A percentile compares a stretch with the other conserved stretches of the same genome.
Conservation (phyloP, 2,329 filamentous ascomycete species). For the Xylaria hypoxylon region DNA sequence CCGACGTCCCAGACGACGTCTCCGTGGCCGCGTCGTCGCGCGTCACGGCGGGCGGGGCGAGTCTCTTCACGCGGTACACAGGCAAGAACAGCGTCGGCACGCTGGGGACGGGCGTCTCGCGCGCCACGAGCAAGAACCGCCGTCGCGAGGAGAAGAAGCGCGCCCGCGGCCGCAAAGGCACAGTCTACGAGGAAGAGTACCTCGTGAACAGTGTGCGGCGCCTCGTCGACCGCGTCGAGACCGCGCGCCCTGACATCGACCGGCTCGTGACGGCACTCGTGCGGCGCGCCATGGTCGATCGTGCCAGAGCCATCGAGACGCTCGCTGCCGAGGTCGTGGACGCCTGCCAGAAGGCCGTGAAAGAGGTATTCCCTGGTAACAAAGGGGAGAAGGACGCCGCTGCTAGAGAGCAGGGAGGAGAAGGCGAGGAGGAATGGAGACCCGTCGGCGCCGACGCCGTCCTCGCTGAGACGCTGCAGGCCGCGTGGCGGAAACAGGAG, state of each 20-base stretch:
- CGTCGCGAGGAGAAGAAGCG: constrained; percentile 94
- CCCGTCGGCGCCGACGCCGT: constrained; percentile 65
- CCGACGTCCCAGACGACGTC: constrained; percentile 89
- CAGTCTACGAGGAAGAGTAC: constrained; percentile 98
- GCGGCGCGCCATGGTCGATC: constrained; percentile 86
- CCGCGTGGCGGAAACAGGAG: constrained; percentile 58
- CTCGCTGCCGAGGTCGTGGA: constrained; percentile 80
- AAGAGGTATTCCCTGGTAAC: constrained; percentile 72
- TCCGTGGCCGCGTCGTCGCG: constrained; percentile 87
- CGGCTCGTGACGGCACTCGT: constrained; percentile 81
- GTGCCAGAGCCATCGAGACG: constrained; percentile 80
- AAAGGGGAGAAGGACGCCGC: constrained; percentile 7
- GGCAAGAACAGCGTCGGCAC: constrained; percentile 76
- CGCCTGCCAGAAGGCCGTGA: constrained; percentile 73
- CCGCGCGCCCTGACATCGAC: constrained; percentile 76
- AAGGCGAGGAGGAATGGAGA: constrained; percentile 47
- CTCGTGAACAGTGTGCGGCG: constrained; percentile 87
- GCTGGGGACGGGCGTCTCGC: constrained; percentile 76
- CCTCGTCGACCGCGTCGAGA: constrained; percentile 84
- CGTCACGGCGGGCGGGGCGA: constrained; percentile 81
- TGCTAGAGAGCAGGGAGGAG: constrained; percentile 40
- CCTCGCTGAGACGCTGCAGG: constrained; percentile 62
- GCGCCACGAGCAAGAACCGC: constrained; percentile 88
- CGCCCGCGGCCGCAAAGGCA: constrained; percentile 93
- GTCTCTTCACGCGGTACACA: constrained; percentile 92